Percentiles rank a stretch among this genome's conserved stretches.
phyloP scores from a whole-genome alignment of 371 early-diverging fungal species.

The Apophysomyces ossiformis region DNA sequence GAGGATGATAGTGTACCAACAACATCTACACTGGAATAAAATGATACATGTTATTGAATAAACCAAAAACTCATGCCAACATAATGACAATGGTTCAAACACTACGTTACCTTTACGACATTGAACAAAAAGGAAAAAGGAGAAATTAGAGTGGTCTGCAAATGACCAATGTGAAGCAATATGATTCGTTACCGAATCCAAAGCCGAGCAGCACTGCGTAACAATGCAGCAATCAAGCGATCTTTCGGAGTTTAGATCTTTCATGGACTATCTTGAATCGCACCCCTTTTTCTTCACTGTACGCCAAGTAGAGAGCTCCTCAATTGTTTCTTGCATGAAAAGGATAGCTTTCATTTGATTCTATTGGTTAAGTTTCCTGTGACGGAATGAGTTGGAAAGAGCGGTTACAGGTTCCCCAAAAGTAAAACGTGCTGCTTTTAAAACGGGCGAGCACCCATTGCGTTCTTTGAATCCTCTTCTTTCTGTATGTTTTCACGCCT shows the following conservation, averaged over 20 bases:
- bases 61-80: neutral
- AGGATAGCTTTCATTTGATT: neutral
- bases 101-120: too few relatives aligned
- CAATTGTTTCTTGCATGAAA: neutral
- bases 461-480: slow-evolving; percentile 1
- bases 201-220: neutral
- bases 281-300: slow-evolving; percentile 4
- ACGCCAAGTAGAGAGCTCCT: slow-evolving; percentile 8
- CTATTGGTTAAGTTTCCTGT: neutral
- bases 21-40: neutral
- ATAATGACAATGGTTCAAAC: neutral
- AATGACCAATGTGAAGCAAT: neutral
- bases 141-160: neutral
- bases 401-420: slow-evolving; percentile 4
- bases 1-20: slow-evolving; percentile 11
- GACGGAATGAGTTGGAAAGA: neutral
- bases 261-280: too few relatives aligned
- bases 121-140: too few relatives aligned
- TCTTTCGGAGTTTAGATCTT: too few relatives aligned
- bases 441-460: slow-evolving; percentile 3
- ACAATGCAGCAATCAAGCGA: neutral
- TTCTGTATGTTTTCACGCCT: neutral
- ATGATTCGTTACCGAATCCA: slow-evolving; percentile 8
- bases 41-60: neutral
- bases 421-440: slow-evolving; percentile 8